A percentile compares a stretch with the other conserved stretches of the same genome.
Conservation (phyloP, 176 grass and related monocot genomes). For the Poa annua region DNA sequence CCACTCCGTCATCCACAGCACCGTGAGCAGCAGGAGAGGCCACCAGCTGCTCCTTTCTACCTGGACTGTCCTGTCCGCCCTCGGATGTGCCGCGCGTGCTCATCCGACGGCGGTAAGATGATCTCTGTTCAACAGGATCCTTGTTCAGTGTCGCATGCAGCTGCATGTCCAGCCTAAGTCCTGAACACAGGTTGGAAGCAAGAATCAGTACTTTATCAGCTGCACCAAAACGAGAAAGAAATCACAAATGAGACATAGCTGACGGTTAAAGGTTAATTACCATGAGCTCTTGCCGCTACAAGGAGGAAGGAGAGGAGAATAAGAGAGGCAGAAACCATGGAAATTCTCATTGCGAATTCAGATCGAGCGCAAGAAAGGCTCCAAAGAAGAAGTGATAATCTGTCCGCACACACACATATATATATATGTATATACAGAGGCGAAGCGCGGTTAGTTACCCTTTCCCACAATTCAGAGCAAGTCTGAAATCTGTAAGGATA, state of each 20-base stretch:
- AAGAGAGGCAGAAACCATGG: constrained; percentile 2
- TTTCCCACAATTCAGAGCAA: neutral
- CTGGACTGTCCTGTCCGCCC: neutral
- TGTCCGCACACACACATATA: no score
- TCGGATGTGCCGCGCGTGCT: neutral
- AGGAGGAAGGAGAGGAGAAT: neutral
- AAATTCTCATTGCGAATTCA: constrained; percentile 13
- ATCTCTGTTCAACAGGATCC: constrained; percentile 2
- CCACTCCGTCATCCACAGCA: neutral
- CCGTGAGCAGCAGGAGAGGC: neutral
- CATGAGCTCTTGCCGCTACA: neutral
- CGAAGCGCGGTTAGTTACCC: neutral
- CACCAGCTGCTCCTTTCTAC: neutral
- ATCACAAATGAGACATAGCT: no score
- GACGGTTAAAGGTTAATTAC: neutral
- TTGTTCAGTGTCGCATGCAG: neutral
- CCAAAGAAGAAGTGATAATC: neutral
- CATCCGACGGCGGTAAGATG: neutral
- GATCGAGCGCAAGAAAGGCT: neutral
- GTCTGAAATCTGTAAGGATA: neutral
- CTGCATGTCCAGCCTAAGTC: constrained; percentile 20
- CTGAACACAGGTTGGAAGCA: neutral
- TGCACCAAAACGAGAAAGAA: neutral
- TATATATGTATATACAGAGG: constrained; percentile 28
- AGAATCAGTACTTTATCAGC: neutral